Evolutionary conservation across 176 grass and related monocot species (phyloP), one percentile per base, ranked within the genome.

Genomic region (Saccharum officinarum): DNA sequence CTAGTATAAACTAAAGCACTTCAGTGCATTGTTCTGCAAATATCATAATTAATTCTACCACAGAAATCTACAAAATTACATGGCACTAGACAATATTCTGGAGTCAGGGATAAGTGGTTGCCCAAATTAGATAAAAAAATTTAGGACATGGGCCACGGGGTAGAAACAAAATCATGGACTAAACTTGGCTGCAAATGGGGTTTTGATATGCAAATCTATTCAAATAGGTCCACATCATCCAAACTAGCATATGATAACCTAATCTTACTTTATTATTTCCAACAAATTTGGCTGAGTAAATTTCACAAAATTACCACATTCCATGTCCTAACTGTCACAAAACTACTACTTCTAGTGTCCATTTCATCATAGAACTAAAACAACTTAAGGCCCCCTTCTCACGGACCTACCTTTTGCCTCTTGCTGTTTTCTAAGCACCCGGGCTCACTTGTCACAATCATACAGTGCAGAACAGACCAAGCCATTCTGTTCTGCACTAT

Each of bases 251-350:
- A 14, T 78, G 26, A 15, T 75, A 39, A 61, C 17, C 60, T n/a
- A 41, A 76, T 50, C 6, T 6, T 54, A 80, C 67, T 42, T 34
- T 47, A 16, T 87, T 74, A 30, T 33, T 7, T 79, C 20, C 28
- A 52, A 38, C 33, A 73, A 73, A 38, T 67, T 76, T 68, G 47
- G 82, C 52, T n/a, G 18, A n/a, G 55, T 23, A 59, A 59, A 57
- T 57, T 57, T 57, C 17, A 55, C 17, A 22, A 55, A 55, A 55
- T 20, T 22, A 55, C 52, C 22, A 23, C 18, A n/a, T 59, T 59
- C 55, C 18, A 7, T 10, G 8, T 59, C 8, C 55, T 23, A 59
- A 59, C 22, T 59, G 1, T 59, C 3, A 59, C 7, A 10, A 59
- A 59, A 59, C 8, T 10, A 23, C 22, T 2, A 23, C 54, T n/a